Evolutionary conservation across 2,329 filamentous ascomycete species (phyloP).

Genomic region (Juglanconis juglandina): DNA sequence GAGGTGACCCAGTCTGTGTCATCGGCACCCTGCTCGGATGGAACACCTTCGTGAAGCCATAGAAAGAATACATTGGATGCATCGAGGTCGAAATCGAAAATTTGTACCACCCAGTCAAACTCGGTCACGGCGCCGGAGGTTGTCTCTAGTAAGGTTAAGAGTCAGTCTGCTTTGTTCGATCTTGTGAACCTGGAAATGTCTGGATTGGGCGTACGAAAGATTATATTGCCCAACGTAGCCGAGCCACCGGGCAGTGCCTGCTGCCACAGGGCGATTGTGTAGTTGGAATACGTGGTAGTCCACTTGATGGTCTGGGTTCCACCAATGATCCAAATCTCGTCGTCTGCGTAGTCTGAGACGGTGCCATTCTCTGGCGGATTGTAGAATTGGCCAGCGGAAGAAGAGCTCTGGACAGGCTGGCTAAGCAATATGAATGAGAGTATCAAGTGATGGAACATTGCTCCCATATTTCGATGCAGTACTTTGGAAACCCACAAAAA

Average conservation of each 20-base stretch:
- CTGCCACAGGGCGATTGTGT: conserved; percentile 27
- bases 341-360: background rate
- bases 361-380: background rate
- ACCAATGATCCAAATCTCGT: background rate
- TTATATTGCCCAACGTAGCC: conserved; percentile 17
- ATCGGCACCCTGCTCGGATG: background rate
- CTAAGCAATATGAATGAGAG: no score
- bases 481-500: no score
- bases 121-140: background rate
- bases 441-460: no score
- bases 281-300: conserved; percentile 22
- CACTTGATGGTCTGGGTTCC: conserved; percentile 22
- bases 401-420: background rate
- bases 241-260: conserved; percentile 9
- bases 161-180: background rate
- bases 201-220: conserved; percentile 11
- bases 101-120: conserved; percentile 1
- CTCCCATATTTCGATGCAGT: no score
- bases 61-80: background rate
- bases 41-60: background rate
- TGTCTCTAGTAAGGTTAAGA: conserved; percentile 7
- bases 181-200: background rate
- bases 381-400: background rate
- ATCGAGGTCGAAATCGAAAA: background rate
- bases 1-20: background rate